Evolutionary conservation across 1,284 basidiomycete genomes (phyloP).

Genomic region (Hypsizygus ulmarius): DNA sequence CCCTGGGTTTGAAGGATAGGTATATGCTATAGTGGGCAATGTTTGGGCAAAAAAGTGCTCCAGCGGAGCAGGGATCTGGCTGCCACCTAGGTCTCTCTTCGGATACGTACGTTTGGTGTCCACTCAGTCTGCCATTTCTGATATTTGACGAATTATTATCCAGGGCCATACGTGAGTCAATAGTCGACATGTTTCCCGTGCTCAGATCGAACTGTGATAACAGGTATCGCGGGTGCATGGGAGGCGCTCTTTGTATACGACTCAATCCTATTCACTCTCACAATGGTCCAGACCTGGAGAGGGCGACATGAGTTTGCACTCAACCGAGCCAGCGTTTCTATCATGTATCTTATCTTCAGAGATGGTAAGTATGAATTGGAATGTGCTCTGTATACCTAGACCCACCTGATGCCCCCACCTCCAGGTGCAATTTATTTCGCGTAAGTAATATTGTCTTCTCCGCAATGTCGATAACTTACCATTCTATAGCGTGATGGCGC

Average conservation of each 20-base stretch:
- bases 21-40: slow-evolving; percentile 33
- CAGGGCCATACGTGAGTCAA: slow-evolving; percentile 28
- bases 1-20: background rate
- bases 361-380: slow-evolving; percentile 31
- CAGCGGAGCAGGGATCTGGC: slow-evolving; percentile 23
- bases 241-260: slow-evolving; percentile 42
- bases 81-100: slow-evolving; percentile 33
- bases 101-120: slow-evolving; percentile 28
- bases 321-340: slow-evolving; percentile 24
- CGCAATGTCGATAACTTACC: background rate
- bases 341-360: slow-evolving; percentile 33
- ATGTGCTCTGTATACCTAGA: background rate
- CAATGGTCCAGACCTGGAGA: slow-evolving; percentile 34
- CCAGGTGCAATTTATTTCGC: slow-evolving; percentile 38
- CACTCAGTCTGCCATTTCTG: background rate
- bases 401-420: background rate
- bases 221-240: slow-evolving; percentile 40
- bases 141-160: background rate
- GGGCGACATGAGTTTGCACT: slow-evolving; percentile 23
- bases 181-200: background rate
- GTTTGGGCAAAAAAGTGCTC: slow-evolving; percentile 29
- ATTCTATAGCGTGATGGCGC: slow-evolving; percentile 33
- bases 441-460: slow-evolving; percentile 20
- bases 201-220: background rate
- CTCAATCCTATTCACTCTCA: slow-evolving; percentile 35